Evolutionary conservation across 2,329 filamentous ascomycete genomes (phyloP), one percentile per base, ranked within the genome.

Genomic region (Exophiala calicioides): DNA sequence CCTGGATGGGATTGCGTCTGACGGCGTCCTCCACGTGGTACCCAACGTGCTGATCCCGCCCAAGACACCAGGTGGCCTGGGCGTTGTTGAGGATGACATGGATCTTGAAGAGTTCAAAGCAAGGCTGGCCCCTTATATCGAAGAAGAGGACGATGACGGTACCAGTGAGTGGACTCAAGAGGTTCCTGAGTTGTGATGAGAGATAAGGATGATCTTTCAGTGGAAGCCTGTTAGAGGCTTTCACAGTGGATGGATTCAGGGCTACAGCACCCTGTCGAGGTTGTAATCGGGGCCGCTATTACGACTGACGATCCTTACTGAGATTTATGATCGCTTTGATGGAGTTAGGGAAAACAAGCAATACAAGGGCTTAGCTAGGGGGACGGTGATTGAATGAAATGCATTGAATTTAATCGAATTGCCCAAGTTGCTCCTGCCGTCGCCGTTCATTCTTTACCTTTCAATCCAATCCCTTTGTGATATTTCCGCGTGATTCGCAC

Each of bases 21-120:
- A 95, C 62, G 90, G 90, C 23, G 89, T 91, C 10, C 79, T 95
- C 27, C 90, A 95, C 46, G 82, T 91, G 12, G 74, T 93, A 0
- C 75, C 78, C 36, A 76, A 76, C 47, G 81, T 95, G 0, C 69
- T 94, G 47, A 81, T 96, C 54, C 90, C 90, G 31, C 88, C 89
- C 1, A 82, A 79, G 67, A 75, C 75, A 52, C 62, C 72, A 10
- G 67, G 68, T 50, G 62, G 61, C 10, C 29, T 47, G 2, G 67
- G 66, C 36, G 64, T 62, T 0, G 62, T 60, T 39, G 62, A 65
- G 32, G 55, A 64, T 20, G 65, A 70, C 29, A 63, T 65, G 15
- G 76, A 79, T 59, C 70, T 85, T 50, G 78, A 83, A 55, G 82
- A 84, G 21, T 69, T 86, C 41, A 79, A 78, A 65, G 75, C 76